phyloP scores from a whole-genome alignment of 768 basidiomycete genomes.

The Phaffia tasmanica region DNA sequence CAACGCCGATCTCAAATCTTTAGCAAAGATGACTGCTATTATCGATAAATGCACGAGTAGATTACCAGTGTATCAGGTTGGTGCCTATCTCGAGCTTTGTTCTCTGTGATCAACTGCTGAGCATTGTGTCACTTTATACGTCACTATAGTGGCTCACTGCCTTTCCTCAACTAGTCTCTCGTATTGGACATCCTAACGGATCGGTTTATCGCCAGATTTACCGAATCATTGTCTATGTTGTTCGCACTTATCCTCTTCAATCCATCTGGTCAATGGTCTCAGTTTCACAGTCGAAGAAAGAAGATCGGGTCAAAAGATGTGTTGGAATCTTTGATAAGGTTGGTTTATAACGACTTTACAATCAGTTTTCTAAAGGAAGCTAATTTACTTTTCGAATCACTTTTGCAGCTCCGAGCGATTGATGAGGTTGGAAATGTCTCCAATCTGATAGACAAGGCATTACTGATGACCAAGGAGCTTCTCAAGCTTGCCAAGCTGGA shows the following conservation, averaged over 20 bases:
- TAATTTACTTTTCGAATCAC: neutral
- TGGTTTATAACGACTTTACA: conserved; percentile 1
- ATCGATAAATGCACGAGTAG: conserved; percentile 50
- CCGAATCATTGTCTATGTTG: conserved; percentile 57
- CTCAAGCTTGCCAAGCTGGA: conserved; percentile 52
- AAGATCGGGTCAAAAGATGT: conserved; percentile 52
- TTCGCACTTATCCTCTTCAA: conserved; percentile 78
- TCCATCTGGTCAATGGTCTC: conserved; percentile 85
- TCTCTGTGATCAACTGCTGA: neutral
- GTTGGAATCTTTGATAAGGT: conserved; percentile 36
- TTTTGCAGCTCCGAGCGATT: neutral
- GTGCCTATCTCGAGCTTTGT: conserved; percentile 10
- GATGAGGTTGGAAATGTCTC: conserved; percentile 38
- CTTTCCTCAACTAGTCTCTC: conserved; percentile 91
- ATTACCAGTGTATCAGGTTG: conserved; percentile 69
- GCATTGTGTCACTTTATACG: neutral
- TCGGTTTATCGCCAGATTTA: conserved; percentile 53
- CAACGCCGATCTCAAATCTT: neutral
- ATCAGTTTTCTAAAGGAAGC: neutral
- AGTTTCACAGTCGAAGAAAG: conserved; percentile 70
- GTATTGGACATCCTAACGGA: conserved; percentile 63
- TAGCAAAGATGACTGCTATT: conserved; percentile 34
- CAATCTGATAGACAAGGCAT: conserved; percentile 47
- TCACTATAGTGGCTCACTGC: conserved; percentile 75
- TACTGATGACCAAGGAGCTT: conserved; percentile 58